A percentile compares a stretch with the other conserved stretches of the same genome.
phyloP scores from a whole-genome alignment of 805 yeast species.

The Yamadazyma nakazawae region DNA sequence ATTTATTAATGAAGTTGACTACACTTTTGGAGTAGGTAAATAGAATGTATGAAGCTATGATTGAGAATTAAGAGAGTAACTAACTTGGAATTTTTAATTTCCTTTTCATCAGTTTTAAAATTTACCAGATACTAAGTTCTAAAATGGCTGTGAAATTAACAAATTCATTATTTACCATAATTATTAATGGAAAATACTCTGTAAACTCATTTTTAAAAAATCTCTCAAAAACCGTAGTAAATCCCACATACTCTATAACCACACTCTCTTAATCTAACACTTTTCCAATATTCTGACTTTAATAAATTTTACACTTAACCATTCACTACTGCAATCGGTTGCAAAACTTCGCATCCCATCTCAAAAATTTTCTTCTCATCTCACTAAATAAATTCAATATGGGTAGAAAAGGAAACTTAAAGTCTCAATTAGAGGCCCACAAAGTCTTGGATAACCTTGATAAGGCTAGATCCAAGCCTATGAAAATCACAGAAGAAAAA shows the following conservation, averaged over 20 bases:
- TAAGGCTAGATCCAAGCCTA: slow-evolving; percentile 21
- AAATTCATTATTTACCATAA: no score
- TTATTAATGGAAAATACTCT: neutral
- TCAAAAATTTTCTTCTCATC: slow-evolving; percentile 7
- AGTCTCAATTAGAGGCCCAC: slow-evolving; percentile 30
- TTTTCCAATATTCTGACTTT: neutral
- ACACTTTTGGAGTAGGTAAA: slow-evolving; percentile 6
- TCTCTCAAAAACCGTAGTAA: neutral
- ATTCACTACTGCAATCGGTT: neutral
- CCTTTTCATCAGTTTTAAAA: no score
- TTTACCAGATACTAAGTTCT: no score
- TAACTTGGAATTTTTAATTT: no score
- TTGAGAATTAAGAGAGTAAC: neutral
- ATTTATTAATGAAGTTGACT: slow-evolving; percentile 46
- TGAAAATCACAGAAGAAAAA: slow-evolving; percentile 10
- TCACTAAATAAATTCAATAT: slow-evolving; percentile 15
- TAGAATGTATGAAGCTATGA: neutral
- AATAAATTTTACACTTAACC: neutral
- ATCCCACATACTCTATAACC: neutral
- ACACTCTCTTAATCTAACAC: neutral
- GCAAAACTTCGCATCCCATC: slow-evolving; percentile 1
- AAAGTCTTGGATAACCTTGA: slow-evolving; percentile 22
- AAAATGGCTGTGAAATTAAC: neutral
- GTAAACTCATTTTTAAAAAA: neutral
- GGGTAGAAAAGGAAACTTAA: slow-evolving; percentile 30